Base-by-base conservation (phyloP, 1,139 yeast genomes). In the Blastobotrys niveus region DNA sequence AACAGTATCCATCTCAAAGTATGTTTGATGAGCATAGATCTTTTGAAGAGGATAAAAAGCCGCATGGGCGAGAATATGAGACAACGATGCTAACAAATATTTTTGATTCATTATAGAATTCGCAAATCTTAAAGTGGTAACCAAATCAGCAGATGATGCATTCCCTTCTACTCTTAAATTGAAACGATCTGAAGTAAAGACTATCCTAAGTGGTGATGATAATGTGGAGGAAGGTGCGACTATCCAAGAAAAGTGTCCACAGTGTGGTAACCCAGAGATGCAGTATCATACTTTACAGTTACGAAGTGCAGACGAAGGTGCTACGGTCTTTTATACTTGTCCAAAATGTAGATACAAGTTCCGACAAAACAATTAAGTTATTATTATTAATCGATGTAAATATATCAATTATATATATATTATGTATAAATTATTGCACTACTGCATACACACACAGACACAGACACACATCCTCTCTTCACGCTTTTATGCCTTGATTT, bases 221-320 rank as follows among this genome's bases (percentile, higher is more conserved):
- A 32, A 33, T 19, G 67, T 86, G 42, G 94, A 83, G 49, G 96
- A 87, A 51, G 97, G 96, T 53, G 97, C 97, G 32, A 83, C 93
- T 19, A 91, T 91, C 63, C 84, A 88, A 65, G 99, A 91, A 65
- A 88, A 84, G 62, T 91, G 99, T 73, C 97, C 97, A 19, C 81
- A 88, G 66, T 91, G 98, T 77, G 96, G 95, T 42, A 78, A 89
- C 65, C 96, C 91, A 60, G 96, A 91, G 67, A 93, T 93, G 98
- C 91, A 82, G 63, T 91, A 91, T 65, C 96, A 91, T 62, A 91
- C 98, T 8, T 72, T 91, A 58, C 99, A 91, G 67, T 76, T 91
- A 57, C 79, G 99, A 70, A 85, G 95, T 44, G 99, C 98, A 2
- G 99, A 91, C 74, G 99, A 91, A 74, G 99, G 98, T 73, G 72